Conservation (phyloP, 805 yeast species). For the Candida takata region DNA sequence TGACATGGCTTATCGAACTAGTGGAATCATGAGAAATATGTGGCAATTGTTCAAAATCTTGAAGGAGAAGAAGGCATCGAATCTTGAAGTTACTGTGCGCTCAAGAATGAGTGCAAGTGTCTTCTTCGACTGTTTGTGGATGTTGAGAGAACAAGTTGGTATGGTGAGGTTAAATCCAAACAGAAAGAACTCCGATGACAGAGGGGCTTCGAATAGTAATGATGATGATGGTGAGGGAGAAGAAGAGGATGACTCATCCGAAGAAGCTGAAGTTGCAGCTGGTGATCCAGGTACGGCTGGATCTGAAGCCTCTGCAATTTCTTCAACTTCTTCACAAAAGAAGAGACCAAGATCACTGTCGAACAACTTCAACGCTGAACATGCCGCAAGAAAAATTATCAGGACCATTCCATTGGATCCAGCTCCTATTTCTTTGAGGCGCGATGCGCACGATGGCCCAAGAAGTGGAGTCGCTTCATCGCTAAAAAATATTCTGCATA, state of each 20-base stretch:
- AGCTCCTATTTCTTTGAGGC: conserved; percentile 46
- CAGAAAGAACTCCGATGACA: conserved; percentile 11
- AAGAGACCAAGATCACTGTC: conserved; percentile 44
- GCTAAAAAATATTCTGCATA: conserved; percentile 15
- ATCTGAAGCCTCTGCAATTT: conserved; percentile 27
- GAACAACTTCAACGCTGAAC: conserved; percentile 54
- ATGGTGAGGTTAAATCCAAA: conserved; percentile 54
- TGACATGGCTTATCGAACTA: conserved; percentile 87
- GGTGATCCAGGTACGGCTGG: conserved; percentile 28
- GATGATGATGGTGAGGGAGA: conserved; percentile 23
- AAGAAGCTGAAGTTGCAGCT: conserved; percentile 13
- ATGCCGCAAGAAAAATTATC: conserved; percentile 67
- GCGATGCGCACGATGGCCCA: conserved; percentile 7
- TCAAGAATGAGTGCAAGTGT: conserved; percentile 90
- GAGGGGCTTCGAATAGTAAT: conserved; percentile 10
- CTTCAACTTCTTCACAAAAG: conserved; percentile 23
- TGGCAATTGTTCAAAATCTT: conserved; percentile 81
- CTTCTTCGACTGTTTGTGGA: conserved; percentile 84
- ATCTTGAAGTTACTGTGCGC: conserved; percentile 48
- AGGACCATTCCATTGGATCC: conserved; percentile 80
- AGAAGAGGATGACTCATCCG: conserved; percentile 13
- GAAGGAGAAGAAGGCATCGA: conserved; percentile 40
- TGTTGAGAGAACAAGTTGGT: conserved; percentile 80
- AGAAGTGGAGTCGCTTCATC: conserved; percentile 13
- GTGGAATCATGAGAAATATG: conserved; percentile 89